Base-by-base conservation (phyloP, 1,284 basidiomycete species). In the Fomitopsis betulina region DNA sequence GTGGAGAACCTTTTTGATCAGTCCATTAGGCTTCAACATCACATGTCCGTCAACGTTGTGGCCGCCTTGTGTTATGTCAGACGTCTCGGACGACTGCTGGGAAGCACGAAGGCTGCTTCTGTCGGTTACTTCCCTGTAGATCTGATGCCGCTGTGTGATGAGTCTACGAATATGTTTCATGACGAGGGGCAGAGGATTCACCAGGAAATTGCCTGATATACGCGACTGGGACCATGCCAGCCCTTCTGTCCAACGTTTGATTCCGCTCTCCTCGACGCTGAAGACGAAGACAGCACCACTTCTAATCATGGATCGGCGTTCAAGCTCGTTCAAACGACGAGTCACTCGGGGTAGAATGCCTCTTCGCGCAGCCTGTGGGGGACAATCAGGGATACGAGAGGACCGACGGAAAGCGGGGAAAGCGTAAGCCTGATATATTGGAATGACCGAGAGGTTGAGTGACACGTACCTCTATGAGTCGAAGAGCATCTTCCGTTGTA, bases 191-290 rank as follows among this genome's bases (percentile, higher is more conserved):
- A 43, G 58, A 60, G 35, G n/a, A 68, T 82, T 62, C 65, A 89
- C 88, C 63, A 93, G 75, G 70, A 92, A 93, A 73, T 93, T 93
- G 62, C 86, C 86, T 25, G 90, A 83, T 59, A 93, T 93, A 0
- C 91, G 80, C 54, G 89, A 91, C 0, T 90, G 89, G 19, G 87
- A 90, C 90, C 90, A 93, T 25, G 88, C 76, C 39, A 89, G 73
- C 27, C 89, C 89, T 70, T 93, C 90, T 68, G 91, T 93, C 91
- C 91, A 93, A 21, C 91, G 79, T 70, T 90, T 92, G 71, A 93
- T 93, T 23, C 87, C 87, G 61, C 89, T 90, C 66, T 92, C 89
- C 63, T 88, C 83, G 68, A 92, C 90, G 65, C 83, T 86, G 73
- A 92, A 93, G 52, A 93, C 86, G 68, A 92, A 93, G 30, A 93